Evolutionary conservation across 192 early-diverging fungal genomes (phyloP).

Genomic region (Podila minutissima): DNA sequence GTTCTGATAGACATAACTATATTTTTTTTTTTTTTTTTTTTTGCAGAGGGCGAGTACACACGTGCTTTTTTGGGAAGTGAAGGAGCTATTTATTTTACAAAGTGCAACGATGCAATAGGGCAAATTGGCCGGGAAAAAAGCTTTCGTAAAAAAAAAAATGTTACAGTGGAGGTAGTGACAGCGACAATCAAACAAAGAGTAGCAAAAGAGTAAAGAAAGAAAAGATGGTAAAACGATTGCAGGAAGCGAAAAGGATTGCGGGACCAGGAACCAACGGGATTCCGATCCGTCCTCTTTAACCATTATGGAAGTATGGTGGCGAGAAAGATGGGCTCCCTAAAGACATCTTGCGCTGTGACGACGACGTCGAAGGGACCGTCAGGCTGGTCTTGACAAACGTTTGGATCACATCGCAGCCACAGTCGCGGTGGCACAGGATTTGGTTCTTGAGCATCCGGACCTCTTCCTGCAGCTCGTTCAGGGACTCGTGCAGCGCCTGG

Average conservation of each 20-base stretch:
- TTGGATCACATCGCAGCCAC: slow-evolving; percentile 47
- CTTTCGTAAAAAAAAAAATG: too few species aligned
- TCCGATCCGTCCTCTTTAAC: background rate
- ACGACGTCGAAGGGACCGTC: background rate
- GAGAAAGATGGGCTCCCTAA: background rate
- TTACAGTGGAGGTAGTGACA: too few species aligned
- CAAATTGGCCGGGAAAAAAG: too few species aligned
- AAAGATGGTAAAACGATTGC: background rate
- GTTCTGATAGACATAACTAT: too few species aligned
- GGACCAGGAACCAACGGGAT: too few species aligned
- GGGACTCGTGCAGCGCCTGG: slow-evolving; percentile 28
- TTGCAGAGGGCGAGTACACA: too few species aligned
- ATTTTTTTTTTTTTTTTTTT: too few species aligned
- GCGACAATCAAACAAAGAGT: too few species aligned
- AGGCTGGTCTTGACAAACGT: slow-evolving; percentile 41
- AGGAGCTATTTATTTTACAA: too few species aligned
- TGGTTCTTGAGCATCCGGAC: slow-evolving; percentile 45
- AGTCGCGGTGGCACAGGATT: slow-evolving; percentile 47
- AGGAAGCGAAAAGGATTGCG: background rate
- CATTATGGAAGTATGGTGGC: background rate
- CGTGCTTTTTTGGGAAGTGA: too few species aligned
- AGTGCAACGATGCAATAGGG: too few species aligned
- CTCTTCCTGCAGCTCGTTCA: slow-evolving; percentile 37
- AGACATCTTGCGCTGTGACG: background rate
- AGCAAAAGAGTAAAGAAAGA: background rate